phyloP scores from a whole-genome alignment of 768 basidiomycete genomes.

The Daedaleopsis sinensis region DNA sequence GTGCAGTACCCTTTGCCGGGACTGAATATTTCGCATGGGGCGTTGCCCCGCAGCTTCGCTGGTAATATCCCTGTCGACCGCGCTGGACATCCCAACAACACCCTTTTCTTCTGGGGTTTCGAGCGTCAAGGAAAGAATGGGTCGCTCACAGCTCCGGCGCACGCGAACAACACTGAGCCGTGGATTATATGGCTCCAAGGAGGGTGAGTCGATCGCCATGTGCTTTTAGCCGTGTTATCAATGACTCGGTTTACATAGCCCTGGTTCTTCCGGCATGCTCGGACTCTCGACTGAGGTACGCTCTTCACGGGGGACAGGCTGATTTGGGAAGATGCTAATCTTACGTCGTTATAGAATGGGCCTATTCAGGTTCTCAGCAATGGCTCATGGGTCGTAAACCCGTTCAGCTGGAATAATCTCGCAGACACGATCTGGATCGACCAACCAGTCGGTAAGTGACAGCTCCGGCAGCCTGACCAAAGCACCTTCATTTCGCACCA shows the following conservation, averaged over 20 bases:
- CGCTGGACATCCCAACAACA: constrained; percentile 32
- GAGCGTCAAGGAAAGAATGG: constrained; percentile 29
- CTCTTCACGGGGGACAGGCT: not conserved
- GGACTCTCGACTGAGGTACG: constrained; percentile 60
- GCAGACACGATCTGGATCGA: constrained; percentile 74
- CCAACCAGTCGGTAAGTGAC: constrained; percentile 53
- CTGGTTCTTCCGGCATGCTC: constrained; percentile 70
- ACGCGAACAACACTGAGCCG: constrained; percentile 45
- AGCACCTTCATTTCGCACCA: not conserved
- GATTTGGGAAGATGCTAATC: too few species aligned
- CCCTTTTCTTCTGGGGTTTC: constrained; percentile 37
- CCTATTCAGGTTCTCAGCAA: constrained; percentile 61
- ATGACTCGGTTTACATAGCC: constrained; percentile 34
- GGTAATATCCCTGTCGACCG: constrained; percentile 34
- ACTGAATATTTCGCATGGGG: constrained; percentile 24
- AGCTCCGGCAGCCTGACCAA: not conserved
- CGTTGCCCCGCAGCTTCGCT: constrained; percentile 30
- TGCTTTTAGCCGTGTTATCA: not conserved
- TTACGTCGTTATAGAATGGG: constrained; percentile 51
- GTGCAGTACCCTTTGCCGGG: constrained; percentile 28
- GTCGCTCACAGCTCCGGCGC: constrained; percentile 46
- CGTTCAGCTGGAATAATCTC: constrained; percentile 58
- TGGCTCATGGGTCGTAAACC: constrained; percentile 51
- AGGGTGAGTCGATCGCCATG: constrained; percentile 43
- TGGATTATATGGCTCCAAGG: constrained; percentile 81